A percentile compares a stretch with the other conserved stretches of the same genome.
Evolutionary conservation across 352 stramenopile genomes (phyloP).

Genomic region (Pythium oligandrum): DNA sequence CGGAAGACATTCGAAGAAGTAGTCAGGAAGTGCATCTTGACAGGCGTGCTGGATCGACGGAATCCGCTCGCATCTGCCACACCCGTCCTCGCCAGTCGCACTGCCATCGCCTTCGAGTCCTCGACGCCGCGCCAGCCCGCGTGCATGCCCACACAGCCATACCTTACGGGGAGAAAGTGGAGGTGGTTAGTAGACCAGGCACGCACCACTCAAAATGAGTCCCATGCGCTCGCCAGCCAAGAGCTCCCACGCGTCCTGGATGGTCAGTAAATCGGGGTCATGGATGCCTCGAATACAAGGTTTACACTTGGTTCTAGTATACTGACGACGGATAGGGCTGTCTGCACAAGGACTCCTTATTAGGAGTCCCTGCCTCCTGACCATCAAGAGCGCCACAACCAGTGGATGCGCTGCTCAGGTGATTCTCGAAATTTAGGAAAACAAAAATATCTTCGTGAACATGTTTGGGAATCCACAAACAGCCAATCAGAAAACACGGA

Average conservation of each 20-base stretch:
- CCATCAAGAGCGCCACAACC: constrained; percentile 20
- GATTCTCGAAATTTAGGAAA: no score
- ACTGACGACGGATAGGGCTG: constrained; percentile 11
- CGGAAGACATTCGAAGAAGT: no score
- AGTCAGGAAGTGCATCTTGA: no score
- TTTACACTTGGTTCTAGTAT: constrained; percentile 6
- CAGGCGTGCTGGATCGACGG: no score
- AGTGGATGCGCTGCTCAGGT: constrained; percentile 10
- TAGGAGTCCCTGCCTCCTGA: neutral
- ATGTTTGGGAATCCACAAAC: no score
- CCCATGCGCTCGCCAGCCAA: constrained; percentile 18
- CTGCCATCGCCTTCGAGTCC: neutral
- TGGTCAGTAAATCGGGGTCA: constrained; percentile 15
- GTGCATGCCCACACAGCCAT: constrained; percentile 13
- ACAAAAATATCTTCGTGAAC: no score
- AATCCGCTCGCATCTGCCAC: no score
- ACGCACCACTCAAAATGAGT: constrained; percentile 60
- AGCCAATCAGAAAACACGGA: no score
- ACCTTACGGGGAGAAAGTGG: constrained; percentile 31
- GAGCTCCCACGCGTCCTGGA: constrained; percentile 2
- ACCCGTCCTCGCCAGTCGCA: no score
- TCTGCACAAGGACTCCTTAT: constrained; percentile 2
- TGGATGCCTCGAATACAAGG: no score
- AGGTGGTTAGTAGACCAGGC: constrained; percentile 67
- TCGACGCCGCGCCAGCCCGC: neutral